A percentile compares a stretch with the other conserved stretches of the same genome.
Evolutionary conservation across 73 alveolate species (phyloP).

Genomic region (Paramecium primaurelia): DNA sequence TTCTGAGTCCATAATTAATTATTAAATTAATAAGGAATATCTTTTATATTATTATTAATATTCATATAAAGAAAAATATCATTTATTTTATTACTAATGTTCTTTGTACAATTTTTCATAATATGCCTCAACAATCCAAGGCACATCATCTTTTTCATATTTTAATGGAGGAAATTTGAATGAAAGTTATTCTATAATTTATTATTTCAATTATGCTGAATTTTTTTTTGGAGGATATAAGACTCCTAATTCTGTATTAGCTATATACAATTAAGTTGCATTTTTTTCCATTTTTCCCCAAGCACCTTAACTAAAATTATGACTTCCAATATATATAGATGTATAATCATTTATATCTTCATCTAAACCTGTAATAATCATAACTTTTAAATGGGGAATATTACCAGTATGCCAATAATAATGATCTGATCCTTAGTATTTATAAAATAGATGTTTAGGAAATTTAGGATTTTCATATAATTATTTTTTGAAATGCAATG

Average conservation of each 20-base stretch:
- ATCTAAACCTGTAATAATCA: slow-evolving; percentile 47
- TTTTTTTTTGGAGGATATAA: slow-evolving; percentile 45
- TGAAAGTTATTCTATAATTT: background rate
- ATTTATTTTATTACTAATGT: background rate
- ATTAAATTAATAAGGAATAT: background rate
- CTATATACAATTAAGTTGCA: slow-evolving; percentile 17
- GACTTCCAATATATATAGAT: slow-evolving; percentile 48
- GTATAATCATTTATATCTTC: slow-evolving; percentile 32
- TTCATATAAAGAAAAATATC: background rate
- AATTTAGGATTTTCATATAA: slow-evolving; percentile 35
- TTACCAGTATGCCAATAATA: slow-evolving; percentile 56
- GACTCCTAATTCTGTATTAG: slow-evolving; percentile 57
- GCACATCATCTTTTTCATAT: background rate
- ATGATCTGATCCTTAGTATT: slow-evolving; percentile 16
- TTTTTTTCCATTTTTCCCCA: slow-evolving; percentile 63
- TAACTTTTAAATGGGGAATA: slow-evolving; percentile 55
- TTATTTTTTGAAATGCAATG: background rate
- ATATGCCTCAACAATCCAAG: slow-evolving; percentile 31
- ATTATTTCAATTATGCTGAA: background rate
- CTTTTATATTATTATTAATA: background rate
- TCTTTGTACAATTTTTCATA: background rate
- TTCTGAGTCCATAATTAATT: background rate
- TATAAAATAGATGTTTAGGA: slow-evolving; percentile 31
- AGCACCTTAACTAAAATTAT: slow-evolving; percentile 57
- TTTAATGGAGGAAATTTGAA: slow-evolving; percentile 31